Evolutionary conservation across 179 eudicot genomes (phyloP).

Genomic region (Sideroxylon spinosum): DNA sequence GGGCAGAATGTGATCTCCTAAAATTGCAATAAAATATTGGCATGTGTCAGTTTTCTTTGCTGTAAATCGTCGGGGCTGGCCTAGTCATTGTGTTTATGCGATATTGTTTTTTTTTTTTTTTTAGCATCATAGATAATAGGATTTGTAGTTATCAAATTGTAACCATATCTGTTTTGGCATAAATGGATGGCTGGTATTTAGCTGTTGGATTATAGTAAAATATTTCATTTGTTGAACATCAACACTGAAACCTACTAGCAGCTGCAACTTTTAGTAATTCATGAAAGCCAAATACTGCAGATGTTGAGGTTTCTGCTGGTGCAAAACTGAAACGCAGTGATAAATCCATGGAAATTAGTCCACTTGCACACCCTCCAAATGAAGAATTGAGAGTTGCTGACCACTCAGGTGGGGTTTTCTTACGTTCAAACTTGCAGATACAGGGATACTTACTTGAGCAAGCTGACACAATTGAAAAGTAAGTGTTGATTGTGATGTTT

Average conservation of each 20-base stretch:
- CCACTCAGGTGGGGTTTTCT: conserved; percentile 42
- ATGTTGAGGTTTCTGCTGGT: conserved; percentile 41
- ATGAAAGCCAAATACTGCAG: conserved; percentile 32
- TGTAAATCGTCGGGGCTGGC: neutral
- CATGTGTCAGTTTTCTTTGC: neutral
- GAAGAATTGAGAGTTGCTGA: conserved; percentile 28
- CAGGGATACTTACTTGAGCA: conserved; percentile 81
- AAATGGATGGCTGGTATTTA: neutral
- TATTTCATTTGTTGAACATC: neutral
- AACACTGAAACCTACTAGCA: neutral
- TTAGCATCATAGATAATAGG: neutral
- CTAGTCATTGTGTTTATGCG: neutral
- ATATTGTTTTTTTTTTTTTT: neutral
- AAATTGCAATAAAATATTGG: neutral
- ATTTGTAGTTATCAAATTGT: neutral
- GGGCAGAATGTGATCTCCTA: neutral
- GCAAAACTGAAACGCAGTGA: conserved; percentile 28
- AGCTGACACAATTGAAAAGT: conserved; percentile 84
- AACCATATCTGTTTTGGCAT: neutral
- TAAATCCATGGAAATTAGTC: conserved; percentile 31
- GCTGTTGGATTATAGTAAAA: conserved; percentile 1
- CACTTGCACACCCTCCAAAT: conserved; percentile 27
- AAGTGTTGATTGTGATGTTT: conserved; percentile 20
- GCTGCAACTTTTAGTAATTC: neutral
- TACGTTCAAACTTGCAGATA: conserved; percentile 85